Evolutionary conservation across 2,329 filamentous ascomycete species (phyloP).

Genomic region (Cordyceps javanica): DNA sequence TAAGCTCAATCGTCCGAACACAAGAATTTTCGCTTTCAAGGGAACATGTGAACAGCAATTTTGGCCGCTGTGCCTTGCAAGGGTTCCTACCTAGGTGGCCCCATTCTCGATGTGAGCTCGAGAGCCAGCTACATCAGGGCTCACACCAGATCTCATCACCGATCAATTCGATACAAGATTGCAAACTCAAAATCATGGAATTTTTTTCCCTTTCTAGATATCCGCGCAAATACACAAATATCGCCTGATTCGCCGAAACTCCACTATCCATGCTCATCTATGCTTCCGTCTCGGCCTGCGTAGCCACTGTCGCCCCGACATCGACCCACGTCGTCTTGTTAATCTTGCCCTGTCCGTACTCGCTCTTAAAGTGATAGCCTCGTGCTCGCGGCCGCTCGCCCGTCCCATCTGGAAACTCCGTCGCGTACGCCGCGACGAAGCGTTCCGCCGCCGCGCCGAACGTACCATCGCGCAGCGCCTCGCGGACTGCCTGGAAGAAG

Average conservation of each 20-base stretch:
- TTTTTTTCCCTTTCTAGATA: not conserved
- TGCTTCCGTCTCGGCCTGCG: not conserved
- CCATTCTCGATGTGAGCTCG: too few relatives aligned
- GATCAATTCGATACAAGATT: too few relatives aligned
- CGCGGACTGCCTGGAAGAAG: slow-evolving; percentile 69
- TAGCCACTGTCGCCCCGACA: not conserved
- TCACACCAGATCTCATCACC: too few relatives aligned
- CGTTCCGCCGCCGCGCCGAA: slow-evolving; percentile 50
- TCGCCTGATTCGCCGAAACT: not conserved
- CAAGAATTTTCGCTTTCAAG: too few relatives aligned
- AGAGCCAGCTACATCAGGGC: too few relatives aligned
- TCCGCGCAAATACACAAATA: not conserved
- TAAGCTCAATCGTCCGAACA: too few relatives aligned
- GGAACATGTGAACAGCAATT: too few relatives aligned
- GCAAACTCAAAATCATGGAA: not conserved
- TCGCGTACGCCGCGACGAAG: slow-evolving; percentile 56
- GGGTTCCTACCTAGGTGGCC: too few relatives aligned
- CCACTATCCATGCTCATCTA: not conserved
- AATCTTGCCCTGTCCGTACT: slow-evolving; percentile 58
- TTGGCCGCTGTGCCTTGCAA: too few relatives aligned
- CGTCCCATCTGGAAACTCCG: slow-evolving; percentile 64
- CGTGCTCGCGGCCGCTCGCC: slow-evolving; percentile 73
- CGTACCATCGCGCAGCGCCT: slow-evolving; percentile 51
- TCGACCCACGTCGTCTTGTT: slow-evolving; percentile 63
- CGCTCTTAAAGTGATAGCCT: slow-evolving; percentile 75